Evolutionary conservation across 768 basidiomycete genomes (phyloP).

Genomic region (Pisolithus sp.): DNA sequence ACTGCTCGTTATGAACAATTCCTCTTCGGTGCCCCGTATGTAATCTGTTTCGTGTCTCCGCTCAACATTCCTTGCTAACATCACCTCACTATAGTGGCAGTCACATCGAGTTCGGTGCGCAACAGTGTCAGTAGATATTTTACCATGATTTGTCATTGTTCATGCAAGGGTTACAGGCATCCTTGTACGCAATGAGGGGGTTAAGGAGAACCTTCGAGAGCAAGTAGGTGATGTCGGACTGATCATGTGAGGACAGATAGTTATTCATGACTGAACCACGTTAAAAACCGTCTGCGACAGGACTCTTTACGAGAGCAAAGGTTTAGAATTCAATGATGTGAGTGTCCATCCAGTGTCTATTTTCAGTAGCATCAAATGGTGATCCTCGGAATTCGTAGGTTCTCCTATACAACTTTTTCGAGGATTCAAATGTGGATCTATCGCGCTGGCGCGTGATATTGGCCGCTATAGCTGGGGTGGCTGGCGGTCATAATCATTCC

Average conservation of each 20-base stretch:
- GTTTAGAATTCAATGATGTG: conserved; percentile 1
- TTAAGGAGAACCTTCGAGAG: conserved; percentile 39
- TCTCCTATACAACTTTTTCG: conserved; percentile 69
- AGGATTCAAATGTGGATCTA: conserved; percentile 46
- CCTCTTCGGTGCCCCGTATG: no score
- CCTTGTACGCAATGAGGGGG: conserved; percentile 43
- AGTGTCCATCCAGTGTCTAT: no score
- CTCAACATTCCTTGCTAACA: no score
- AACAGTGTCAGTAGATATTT: no score
- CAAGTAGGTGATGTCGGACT: conserved; percentile 54
- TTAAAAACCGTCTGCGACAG: conserved; percentile 1
- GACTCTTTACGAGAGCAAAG: conserved; percentile 29
- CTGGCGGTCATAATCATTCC: conserved; percentile 6
- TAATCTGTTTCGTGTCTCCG: no score
- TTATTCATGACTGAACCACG: conserved; percentile 11
- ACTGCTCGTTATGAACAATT: no score
- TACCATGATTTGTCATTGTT: no score
- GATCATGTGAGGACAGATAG: conserved; percentile 37
- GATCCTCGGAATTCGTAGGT: conserved; percentile 36
- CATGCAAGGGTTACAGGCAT: no score
- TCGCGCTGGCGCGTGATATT: conserved; percentile 58
- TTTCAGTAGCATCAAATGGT: not conserved
- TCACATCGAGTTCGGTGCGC: no score
- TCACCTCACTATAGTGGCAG: no score
- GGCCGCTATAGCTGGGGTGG: conserved; percentile 29